These are phyloP conservation scores for Helianthus annuus DNA, from an alignment of 129 eudicot species.

Conservation along the genomic window DNA sequence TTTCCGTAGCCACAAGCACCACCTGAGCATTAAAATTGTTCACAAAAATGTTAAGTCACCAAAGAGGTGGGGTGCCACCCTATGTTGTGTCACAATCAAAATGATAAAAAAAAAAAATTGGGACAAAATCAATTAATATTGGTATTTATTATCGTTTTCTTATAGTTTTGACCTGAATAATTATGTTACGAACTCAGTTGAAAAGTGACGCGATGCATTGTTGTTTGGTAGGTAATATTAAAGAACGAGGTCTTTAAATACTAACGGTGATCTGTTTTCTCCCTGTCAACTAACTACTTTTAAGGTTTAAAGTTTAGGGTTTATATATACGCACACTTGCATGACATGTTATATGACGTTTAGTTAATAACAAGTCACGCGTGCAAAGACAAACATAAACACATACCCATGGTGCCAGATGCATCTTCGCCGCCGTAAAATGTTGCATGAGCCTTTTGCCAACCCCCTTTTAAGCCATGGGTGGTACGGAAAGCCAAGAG, in stretches of 20 bases:
- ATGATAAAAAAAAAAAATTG: not conserved
- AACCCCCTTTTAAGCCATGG: slow-evolving; percentile 39
- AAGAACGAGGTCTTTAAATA: no score
- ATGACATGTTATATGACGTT: not conserved
- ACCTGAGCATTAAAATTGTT: slow-evolving; percentile 37
- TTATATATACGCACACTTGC: not conserved
- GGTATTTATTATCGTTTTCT: not conserved
- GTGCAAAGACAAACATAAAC: not conserved
- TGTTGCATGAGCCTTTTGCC: slow-evolving; percentile 54
- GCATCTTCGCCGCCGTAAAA: slow-evolving; percentile 48
- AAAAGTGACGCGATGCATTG: not conserved
- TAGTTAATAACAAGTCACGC: not conserved
- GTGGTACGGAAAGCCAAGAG: slow-evolving; percentile 24
- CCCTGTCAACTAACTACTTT: no score
- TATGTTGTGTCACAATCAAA: slow-evolving; percentile 23
- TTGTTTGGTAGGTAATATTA: no score
- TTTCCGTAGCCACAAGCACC: slow-evolving; percentile 83
- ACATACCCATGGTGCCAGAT: slow-evolving; percentile 49
- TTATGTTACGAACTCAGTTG: not conserved
- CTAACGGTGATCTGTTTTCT: no score
- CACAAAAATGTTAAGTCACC: slow-evolving; percentile 19
- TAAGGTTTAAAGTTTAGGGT: no score
- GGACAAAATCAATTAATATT: no score
- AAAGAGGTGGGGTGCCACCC: not conserved
- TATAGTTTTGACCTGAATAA: not conserved